Conservation (phyloP, 345 rosid species). For the Eucalyptus regnans region DNA sequence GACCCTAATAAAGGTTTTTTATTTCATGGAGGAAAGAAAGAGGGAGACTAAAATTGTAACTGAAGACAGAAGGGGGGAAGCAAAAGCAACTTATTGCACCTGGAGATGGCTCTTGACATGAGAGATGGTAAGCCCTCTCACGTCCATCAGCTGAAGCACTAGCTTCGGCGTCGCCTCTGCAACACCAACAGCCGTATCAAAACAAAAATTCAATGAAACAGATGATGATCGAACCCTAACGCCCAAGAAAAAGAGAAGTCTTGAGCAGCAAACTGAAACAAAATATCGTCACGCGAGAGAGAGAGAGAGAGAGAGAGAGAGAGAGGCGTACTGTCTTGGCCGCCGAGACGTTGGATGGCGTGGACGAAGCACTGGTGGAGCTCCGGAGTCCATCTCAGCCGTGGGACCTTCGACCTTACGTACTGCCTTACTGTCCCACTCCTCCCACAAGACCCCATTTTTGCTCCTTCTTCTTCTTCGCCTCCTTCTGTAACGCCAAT, state of each 20-base stretch:
- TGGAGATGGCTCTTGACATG: slow-evolving; percentile 99
- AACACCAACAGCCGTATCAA: background rate
- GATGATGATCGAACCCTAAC: background rate
- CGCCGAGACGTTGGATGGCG: slow-evolving; percentile 89
- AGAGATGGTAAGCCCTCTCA: slow-evolving; percentile 92
- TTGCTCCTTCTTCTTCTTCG: background rate
- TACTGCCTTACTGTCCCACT: slow-evolving; percentile 82
- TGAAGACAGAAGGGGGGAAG: background rate
- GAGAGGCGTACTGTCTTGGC: slow-evolving; percentile 51
- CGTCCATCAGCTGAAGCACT: slow-evolving; percentile 95
- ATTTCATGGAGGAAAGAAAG: background rate
- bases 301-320: background rate
- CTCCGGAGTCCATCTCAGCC: slow-evolving; percentile 96
- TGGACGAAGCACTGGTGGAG: slow-evolving; percentile 88
- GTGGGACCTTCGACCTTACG: slow-evolving; percentile 81
- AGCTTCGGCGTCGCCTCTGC: slow-evolving; percentile 93
- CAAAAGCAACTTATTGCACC: slow-evolving; percentile 11
- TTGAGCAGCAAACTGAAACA: background rate
- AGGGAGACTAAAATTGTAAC: background rate
- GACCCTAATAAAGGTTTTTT: background rate
- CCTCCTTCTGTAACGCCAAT: background rate
- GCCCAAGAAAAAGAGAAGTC: background rate
- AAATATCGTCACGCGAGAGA: background rate
- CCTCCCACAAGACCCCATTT: slow-evolving; percentile 68
- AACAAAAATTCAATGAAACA: background rate